A percentile compares a stretch with the other conserved stretches of the same genome.
phyloP scores from a whole-genome alignment of 2,329 filamentous ascomycete genomes.

The Penicillium concentricum region DNA sequence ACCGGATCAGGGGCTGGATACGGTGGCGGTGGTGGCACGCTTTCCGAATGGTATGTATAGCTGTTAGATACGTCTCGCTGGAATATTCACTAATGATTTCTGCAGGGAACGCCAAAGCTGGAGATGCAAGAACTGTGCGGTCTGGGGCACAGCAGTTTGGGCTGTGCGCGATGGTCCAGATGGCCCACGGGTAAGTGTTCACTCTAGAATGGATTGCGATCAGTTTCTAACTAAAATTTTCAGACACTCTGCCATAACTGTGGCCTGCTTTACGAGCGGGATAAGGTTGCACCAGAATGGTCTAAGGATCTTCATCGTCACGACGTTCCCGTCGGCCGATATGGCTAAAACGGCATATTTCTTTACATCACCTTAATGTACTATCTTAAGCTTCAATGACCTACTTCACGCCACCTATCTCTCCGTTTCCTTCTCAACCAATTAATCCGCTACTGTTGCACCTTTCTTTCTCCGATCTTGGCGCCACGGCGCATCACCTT shows the following conservation, averaged over 20 bases:
- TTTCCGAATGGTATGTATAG: conserved; percentile 60
- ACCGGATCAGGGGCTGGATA: conserved; percentile 61
- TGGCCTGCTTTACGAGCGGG: conserved; percentile 82
- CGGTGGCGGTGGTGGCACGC: conserved; percentile 63
- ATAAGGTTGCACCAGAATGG: conserved; percentile 78
- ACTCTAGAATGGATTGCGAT: background rate
- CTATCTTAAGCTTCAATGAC: conserved; percentile 8
- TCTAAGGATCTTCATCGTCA: conserved; percentile 65
- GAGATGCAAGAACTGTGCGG: conserved; percentile 82
- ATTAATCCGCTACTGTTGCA: background rate
- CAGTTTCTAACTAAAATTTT: conserved; percentile 19
- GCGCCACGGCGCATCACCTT: conserved; percentile 2
- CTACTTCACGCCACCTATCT: conserved; percentile 6
- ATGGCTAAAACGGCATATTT: conserved; percentile 10
- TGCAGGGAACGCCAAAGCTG: conserved; percentile 72
- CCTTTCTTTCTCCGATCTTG: background rate
- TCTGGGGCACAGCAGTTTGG: conserved; percentile 91
- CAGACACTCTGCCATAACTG: conserved; percentile 92
- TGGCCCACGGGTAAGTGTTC: conserved; percentile 69
- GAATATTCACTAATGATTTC: conserved; percentile 7
- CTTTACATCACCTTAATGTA: conserved; percentile 2
- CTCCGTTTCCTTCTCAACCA: background rate
- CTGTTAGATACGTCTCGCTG: background rate
- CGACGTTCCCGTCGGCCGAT: conserved; percentile 41
- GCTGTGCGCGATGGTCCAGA: conserved; percentile 87